These are phyloP conservation scores for Glutinoglossum americanum DNA, from an alignment of 495 filamentous ascomycete genomes.

Conservation along the genomic window DNA sequence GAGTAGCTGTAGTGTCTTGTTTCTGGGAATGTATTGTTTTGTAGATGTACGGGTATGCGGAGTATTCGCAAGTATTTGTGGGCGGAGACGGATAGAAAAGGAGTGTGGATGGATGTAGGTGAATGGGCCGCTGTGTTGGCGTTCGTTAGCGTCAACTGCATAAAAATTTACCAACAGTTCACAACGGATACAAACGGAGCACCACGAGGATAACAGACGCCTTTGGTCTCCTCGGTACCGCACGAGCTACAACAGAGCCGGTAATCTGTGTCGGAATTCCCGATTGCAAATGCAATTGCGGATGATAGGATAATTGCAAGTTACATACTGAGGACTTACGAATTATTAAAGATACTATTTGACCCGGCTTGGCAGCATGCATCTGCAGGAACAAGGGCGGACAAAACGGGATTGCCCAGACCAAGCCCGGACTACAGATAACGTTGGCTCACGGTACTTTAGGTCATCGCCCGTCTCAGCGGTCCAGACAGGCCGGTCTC, in stretches of 20 bases:
- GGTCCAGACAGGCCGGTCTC: background rate
- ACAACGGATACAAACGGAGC: background rate
- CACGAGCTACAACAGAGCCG: background rate
- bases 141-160: background rate
- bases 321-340: background rate
- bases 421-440: background rate
- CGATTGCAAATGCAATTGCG: background rate
- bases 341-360: background rate
- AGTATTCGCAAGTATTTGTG: background rate
- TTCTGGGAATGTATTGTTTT: background rate
- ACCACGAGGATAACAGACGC: too few species aligned
- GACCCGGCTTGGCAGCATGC: background rate
- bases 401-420: background rate
- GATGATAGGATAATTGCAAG: background rate
- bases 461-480: background rate
- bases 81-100: background rate
- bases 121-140: background rate
- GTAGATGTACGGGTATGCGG: background rate
- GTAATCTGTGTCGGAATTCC: background rate
- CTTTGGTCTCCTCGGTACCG: too few species aligned
- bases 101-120: background rate
- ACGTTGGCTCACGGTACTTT: background rate
- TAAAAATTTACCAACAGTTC: background rate
- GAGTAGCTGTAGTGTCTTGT: background rate
- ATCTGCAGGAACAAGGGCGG: background rate